These are phyloP conservation scores for Podila epicladia DNA, from an alignment of 192 early-diverging fungal species.

Conservation along the genomic window DNA sequence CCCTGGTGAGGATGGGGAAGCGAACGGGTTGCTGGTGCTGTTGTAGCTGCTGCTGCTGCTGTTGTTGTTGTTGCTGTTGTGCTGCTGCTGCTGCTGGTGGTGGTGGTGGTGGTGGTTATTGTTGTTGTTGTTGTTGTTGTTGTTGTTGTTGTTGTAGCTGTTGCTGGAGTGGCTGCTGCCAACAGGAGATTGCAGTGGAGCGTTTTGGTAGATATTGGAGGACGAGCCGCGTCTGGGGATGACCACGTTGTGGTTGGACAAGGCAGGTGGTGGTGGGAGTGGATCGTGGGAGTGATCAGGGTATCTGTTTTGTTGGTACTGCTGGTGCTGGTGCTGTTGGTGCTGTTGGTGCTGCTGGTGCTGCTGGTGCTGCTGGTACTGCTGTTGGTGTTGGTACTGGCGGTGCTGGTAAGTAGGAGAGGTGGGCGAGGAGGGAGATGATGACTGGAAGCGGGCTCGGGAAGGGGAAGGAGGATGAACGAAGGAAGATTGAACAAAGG, in stretches of 20 bases:
- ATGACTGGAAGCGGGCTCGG: neutral
- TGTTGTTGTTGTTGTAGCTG: neutral
- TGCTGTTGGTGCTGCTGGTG: neutral
- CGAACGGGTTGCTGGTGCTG: neutral
- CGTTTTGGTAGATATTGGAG: neutral
- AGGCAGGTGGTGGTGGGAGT: neutral
- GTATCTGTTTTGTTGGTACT: neutral
- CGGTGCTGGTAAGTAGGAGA: neutral
- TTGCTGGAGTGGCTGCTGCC: neutral
- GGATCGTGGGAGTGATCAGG: neutral
- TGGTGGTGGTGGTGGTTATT: neutral
- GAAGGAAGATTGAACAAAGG: neutral
- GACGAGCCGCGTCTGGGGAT: conserved; percentile 10
- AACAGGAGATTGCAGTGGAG: neutral
- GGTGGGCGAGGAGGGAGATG: neutral
- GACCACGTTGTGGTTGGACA: conserved; percentile 3
- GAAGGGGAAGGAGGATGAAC: neutral
- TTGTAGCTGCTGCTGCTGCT: neutral
- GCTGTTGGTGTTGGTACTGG: neutral
- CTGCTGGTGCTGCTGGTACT: too few species aligned
- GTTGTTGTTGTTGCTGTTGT: neutral
- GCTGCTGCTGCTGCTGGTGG: neutral
- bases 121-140: neutral
- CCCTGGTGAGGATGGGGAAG: neutral
- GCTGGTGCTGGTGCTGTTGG: neutral